These are phyloP conservation scores for Coprinopsis strossmayeri DNA, from an alignment of 768 basidiomycete genomes.

Conservation along the genomic window DNA sequence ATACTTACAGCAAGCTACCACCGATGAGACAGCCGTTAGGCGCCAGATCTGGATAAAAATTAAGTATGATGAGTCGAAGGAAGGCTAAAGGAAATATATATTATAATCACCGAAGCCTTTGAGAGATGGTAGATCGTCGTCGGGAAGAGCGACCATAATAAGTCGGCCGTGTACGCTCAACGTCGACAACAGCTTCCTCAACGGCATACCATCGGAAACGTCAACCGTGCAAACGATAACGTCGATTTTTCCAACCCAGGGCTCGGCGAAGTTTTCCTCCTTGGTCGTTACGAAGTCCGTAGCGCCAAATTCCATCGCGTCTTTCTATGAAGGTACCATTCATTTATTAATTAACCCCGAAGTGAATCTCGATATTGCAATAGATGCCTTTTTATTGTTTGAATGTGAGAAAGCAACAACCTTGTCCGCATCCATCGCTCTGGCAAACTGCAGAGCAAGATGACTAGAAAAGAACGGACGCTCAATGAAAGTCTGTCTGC, in stretches of 20 bases:
- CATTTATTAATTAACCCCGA: neutral
- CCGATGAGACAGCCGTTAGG: slow-evolving; percentile 21
- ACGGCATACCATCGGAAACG: neutral
- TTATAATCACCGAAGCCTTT: slow-evolving; percentile 20
- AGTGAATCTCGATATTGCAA: neutral
- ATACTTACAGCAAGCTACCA: slow-evolving; percentile 24
- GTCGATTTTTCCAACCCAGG: slow-evolving; percentile 34
- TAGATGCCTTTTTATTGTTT: slow-evolving; percentile 32
- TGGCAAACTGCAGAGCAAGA: slow-evolving; percentile 27
- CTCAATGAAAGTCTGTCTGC: neutral
- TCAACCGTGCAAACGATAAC: slow-evolving; percentile 31
- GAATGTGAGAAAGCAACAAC: slow-evolving; percentile 56
- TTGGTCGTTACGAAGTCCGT: slow-evolving; percentile 42
- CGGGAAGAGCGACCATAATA: slow-evolving; percentile 52
- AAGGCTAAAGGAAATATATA: slow-evolving; percentile 15
- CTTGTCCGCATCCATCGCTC: slow-evolving; percentile 46
- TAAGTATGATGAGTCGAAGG: slow-evolving; percentile 10
- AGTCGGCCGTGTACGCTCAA: slow-evolving; percentile 48
- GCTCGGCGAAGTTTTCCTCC: slow-evolving; percentile 32
- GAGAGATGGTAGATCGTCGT: slow-evolving; percentile 36
- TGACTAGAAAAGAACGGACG: slow-evolving; percentile 16
- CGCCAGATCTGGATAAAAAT: slow-evolving; percentile 17
- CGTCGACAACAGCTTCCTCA: slow-evolving; percentile 26
- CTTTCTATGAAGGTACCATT: slow-evolving; percentile 30
- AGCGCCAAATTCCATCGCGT: slow-evolving; percentile 54